A percentile compares a stretch with the other conserved stretches of the same genome.
phyloP scores from a whole-genome alignment of 495 filamentous ascomycete genomes.

The Copromyces sp. region DNA sequence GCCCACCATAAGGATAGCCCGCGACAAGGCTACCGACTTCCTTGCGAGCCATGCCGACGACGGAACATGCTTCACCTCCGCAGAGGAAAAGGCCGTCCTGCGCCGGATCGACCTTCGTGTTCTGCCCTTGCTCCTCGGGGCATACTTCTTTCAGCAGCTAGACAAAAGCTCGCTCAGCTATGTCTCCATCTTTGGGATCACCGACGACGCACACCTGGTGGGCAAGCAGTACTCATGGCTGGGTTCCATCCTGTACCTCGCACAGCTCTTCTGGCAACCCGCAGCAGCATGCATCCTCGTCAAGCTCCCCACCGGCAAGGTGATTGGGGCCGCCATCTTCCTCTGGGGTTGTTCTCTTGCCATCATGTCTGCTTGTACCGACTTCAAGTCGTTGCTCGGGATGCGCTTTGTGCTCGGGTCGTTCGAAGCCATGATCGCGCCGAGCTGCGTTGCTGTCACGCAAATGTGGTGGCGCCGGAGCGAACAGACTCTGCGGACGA shows the following conservation, averaged over 20 bases:
- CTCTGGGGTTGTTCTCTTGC: slow-evolving; percentile 31
- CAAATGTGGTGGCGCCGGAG: slow-evolving; percentile 47
- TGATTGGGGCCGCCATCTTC: slow-evolving; percentile 30
- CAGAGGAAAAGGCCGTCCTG: slow-evolving; percentile 29
- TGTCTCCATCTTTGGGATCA: slow-evolving; percentile 46
- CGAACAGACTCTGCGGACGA: slow-evolving; percentile 41
- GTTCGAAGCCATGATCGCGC: slow-evolving; percentile 38
- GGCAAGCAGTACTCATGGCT: slow-evolving; percentile 41
- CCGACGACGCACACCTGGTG: slow-evolving; percentile 36
- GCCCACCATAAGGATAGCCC: not conserved
- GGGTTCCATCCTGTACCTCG: slow-evolving; percentile 34
- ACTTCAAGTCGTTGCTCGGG: slow-evolving; percentile 35
- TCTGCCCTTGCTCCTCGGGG: slow-evolving; percentile 38
- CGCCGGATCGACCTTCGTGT: slow-evolving; percentile 38
- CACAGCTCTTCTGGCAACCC: slow-evolving; percentile 36
- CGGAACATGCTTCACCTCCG: slow-evolving; percentile 24
- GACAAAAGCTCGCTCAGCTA: slow-evolving; percentile 43
- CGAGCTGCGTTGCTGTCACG: slow-evolving; percentile 39
- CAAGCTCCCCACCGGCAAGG: slow-evolving; percentile 38
- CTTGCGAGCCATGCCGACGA: slow-evolving; percentile 26
- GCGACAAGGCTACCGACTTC: slow-evolving; percentile 33
- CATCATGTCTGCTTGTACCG: slow-evolving; percentile 30
- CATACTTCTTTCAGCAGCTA: slow-evolving; percentile 45
- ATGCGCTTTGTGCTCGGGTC: slow-evolving; percentile 32
- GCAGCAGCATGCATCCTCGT: slow-evolving; percentile 38